A percentile compares a stretch with the other conserved stretches of the same genome.
phyloP scores from a whole-genome alignment of 441 rosid species.

The Populus trichocarpa region DNA sequence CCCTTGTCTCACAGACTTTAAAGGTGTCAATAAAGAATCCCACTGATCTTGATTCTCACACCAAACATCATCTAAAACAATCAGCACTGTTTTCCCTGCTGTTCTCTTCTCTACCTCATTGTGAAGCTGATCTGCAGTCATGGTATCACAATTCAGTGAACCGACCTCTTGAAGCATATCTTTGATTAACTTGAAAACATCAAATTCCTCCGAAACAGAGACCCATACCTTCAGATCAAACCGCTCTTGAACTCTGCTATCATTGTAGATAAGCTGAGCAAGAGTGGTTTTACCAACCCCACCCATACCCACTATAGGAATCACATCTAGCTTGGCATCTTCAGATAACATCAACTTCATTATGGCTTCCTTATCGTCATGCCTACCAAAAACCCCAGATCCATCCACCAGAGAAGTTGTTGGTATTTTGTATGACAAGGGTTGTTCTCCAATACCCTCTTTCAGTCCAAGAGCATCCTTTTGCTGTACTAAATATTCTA shows the following conservation, averaged over 20 bases:
- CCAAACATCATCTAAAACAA: constrained; percentile 48
- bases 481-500: constrained; percentile 6
- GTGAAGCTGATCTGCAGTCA: constrained; percentile 22
- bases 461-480: constrained; percentile 9
- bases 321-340: neutral
- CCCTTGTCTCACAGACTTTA: constrained; percentile 16
- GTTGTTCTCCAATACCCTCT: neutral
- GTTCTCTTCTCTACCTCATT: constrained; percentile 1
- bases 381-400: constrained; percentile 11
- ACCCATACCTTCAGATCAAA: constrained; percentile 28
- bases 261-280: neutral
- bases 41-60: constrained; percentile 18
- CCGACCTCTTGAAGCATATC: constrained; percentile 13
- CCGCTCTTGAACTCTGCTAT: neutral
- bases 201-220: constrained; percentile 18
- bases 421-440: neutral
- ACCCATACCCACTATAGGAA: constrained; percentile 30
- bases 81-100: constrained; percentile 20
- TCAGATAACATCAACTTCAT: neutral
- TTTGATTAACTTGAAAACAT: constrained; percentile 9
- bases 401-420: constrained; percentile 13
- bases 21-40: constrained; percentile 22
- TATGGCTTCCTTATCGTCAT: neutral
- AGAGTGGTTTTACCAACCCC: no score
- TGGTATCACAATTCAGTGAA: neutral